Percentiles rank a stretch among this genome's conserved stretches.
Conservation (phyloP, 2,329 filamentous ascomycete species). For the Ambrosiella beaveri region DNA sequence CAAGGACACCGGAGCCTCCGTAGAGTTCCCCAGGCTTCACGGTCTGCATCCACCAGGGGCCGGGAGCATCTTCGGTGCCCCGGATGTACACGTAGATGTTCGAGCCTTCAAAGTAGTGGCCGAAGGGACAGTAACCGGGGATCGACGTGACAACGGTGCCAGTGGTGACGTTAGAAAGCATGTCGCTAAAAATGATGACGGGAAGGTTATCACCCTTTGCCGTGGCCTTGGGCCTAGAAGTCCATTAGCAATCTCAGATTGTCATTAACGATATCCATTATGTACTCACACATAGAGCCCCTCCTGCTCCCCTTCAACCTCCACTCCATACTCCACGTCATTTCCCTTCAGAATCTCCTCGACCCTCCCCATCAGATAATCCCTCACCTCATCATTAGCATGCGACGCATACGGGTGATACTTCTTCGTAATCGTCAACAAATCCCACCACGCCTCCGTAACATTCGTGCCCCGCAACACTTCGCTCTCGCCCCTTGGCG, state of each 20-base stretch:
- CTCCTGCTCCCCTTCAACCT: constrained; percentile 17
- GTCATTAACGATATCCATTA: background rate
- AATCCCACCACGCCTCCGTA: constrained; percentile 70
- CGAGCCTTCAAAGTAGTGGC: constrained; percentile 75
- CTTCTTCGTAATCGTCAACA: constrained; percentile 53
- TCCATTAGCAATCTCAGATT: background rate
- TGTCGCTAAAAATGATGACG: constrained; percentile 62
- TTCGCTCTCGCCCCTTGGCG: constrained; percentile 38
- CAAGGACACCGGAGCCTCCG: constrained; percentile 60
- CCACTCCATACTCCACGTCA: constrained; percentile 28
- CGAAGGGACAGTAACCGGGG: constrained; percentile 20
- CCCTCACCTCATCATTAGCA: constrained; percentile 62
- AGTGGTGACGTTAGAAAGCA: constrained; percentile 55
- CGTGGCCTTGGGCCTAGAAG: background rate
- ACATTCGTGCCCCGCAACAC: constrained; percentile 54
- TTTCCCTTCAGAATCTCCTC: constrained; percentile 51
- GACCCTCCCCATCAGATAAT: constrained; percentile 58
- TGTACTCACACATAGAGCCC: constrained; percentile 13
- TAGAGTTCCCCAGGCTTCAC: constrained; percentile 27
- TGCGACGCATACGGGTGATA: constrained; percentile 85
- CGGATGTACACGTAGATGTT: constrained; percentile 88
- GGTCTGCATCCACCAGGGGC: constrained; percentile 51
- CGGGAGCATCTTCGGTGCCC: constrained; percentile 55
- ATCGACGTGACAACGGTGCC: constrained; percentile 20
- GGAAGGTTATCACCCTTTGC: constrained; percentile 17